These are phyloP conservation scores for Galeopsis tetrahit DNA, from an alignment of 257 asterid species.

Conservation along the genomic window DNA sequence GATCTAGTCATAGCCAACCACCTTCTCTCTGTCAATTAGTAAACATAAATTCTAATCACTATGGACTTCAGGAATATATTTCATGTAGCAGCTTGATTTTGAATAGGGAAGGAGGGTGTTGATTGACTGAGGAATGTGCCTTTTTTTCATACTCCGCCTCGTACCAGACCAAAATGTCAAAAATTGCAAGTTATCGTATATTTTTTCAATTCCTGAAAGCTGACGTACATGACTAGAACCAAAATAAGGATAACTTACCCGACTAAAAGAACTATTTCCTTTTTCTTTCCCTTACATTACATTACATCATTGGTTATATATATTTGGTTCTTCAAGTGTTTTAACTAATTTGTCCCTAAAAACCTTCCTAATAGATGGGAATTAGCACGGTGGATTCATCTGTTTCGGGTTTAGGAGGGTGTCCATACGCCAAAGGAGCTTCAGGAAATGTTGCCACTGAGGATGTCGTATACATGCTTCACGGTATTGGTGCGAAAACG, in stretches of 20 bases:
- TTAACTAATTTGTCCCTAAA: background rate
- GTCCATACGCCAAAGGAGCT: constrained; percentile 94
- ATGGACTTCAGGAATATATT: background rate
- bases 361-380: constrained; percentile 69
- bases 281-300: too few species aligned
- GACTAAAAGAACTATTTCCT: too few species aligned
- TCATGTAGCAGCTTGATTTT: background rate
- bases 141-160: too few species aligned
- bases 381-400: constrained; percentile 89
- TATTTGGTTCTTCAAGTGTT: background rate
- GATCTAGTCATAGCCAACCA: constrained; percentile 11
- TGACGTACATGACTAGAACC: too few species aligned
- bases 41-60: background rate
- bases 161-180: too few species aligned
- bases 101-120: background rate
- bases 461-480: constrained; percentile 91
- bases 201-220: too few species aligned
- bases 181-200: too few species aligned
- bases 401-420: constrained; percentile 86
- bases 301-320: background rate
- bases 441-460: constrained; percentile 94
- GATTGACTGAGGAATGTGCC: too few species aligned
- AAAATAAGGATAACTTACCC: too few species aligned
- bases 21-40: background rate
- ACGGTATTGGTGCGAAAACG: constrained; percentile 75